phyloP scores from a whole-genome alignment of 352 stramenopile genomes.

The Globisporangium megalacanthum region DNA sequence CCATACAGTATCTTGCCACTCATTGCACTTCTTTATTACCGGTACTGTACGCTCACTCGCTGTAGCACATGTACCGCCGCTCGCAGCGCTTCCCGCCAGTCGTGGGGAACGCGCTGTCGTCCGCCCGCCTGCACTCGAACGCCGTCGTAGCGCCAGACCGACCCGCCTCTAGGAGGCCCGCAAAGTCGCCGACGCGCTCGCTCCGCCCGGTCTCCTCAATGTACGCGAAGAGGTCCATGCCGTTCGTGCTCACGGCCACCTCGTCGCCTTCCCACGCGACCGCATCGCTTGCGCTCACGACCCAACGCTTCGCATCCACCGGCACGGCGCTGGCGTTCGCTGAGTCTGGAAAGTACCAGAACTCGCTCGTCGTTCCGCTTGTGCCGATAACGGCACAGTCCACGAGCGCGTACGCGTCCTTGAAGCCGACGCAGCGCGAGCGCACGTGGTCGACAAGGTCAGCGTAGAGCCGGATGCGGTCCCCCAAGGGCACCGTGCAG shows the following conservation, averaged over 20 bases:
- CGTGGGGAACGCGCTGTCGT: background rate
- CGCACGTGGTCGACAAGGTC: slow-evolving; percentile 9
- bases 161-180: slow-evolving; percentile 7
- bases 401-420: slow-evolving; percentile 12
- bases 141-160: slow-evolving; percentile 1
- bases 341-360: slow-evolving; percentile 14
- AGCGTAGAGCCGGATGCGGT: slow-evolving; percentile 5
- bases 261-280: slow-evolving; percentile 8
- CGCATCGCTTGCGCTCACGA: background rate
- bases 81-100: background rate
- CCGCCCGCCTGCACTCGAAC: slow-evolving; percentile 12
- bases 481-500: slow-evolving; percentile 5
- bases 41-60: slow-evolving; percentile 3
- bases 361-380: slow-evolving; percentile 4
- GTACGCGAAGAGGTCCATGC: slow-evolving; percentile 9
- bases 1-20: no score
- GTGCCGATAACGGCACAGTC: slow-evolving; percentile 6
- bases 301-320: background rate
- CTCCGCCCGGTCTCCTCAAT: slow-evolving; percentile 7
- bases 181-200: background rate
- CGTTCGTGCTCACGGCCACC: slow-evolving; percentile 1
- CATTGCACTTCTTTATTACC: background rate
- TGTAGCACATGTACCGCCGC: slow-evolving; percentile 12
- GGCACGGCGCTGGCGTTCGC: slow-evolving; percentile 1
- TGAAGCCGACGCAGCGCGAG: slow-evolving; percentile 3